Evolutionary conservation across 2,329 filamentous ascomycete genomes (phyloP), one percentile per base, ranked within the genome.

Genomic region (Talaromyces sp.): DNA sequence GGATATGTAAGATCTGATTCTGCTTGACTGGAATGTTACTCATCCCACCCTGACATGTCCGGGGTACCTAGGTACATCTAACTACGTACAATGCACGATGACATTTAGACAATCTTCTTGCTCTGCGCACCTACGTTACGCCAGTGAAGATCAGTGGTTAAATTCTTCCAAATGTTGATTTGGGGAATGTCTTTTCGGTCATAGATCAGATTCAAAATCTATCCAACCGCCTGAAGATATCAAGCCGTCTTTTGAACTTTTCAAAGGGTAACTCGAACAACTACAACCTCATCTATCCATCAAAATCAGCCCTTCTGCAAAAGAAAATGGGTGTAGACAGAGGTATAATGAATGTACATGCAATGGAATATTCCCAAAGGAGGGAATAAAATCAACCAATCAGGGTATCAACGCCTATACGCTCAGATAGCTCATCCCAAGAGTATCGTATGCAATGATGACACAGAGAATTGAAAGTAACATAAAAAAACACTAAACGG

Each of bases 331-430:
- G 25, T 28, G 25, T 7, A 28, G 25, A 15, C 17, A 36, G 19
- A 54, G 40, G 40, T 36, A 45, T 45, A 21, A 43, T 28, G 9
- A n/a, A 54, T 54, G 13, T 54, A 25, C 13, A 45, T 5, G 28
- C 21, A 36, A 15, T n/a, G n/a, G 13, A 43, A 45, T 10, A 15
- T 33, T 4, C 45, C 45, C 33, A 21, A 35, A 15, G 22, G 5
- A 21, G 25, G 25, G 25, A 21, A 33, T 19, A 33, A 33, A 48
- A 48, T 48, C 15, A 35, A 48, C 45, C 28, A 52, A 36, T 25
- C 41, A 51, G 57, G 57, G 57, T 59, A 59, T 59, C 45, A 59
- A 59, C 57, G 52, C 57, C 57, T 51, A 50, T 51, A 39, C 51
- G 57, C 57, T 56, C 40, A 54, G 57, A 51, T 35, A 45, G 36